Conservation (phyloP, 768 basidiomycete species). For the Lanmaoa pseudosensibilis region DNA sequence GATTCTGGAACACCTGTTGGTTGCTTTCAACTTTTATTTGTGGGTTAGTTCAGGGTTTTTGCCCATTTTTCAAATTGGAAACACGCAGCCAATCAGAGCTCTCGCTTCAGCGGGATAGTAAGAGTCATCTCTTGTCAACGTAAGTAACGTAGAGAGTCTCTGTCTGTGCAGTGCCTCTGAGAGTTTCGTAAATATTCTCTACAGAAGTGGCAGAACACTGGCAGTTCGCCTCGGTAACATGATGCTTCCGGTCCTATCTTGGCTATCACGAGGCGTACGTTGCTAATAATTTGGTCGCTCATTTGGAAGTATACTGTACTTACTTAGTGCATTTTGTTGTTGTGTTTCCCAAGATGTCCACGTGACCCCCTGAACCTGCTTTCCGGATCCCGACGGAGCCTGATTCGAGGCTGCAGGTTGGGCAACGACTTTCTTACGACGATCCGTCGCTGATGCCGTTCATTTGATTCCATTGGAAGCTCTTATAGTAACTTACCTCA, state of each 20-base stretch:
- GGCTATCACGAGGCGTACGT: neutral
- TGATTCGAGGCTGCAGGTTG: neutral
- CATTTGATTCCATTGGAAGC: neutral
- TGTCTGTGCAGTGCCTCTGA: too few relatives aligned
- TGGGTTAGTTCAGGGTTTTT: too few relatives aligned
- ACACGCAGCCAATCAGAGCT: too few relatives aligned
- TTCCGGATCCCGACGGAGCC: constrained; percentile 7
- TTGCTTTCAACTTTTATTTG: too few relatives aligned
- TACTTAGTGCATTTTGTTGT: neutral
- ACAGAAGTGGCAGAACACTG: neutral
- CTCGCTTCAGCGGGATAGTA: too few relatives aligned
- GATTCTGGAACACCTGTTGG: too few relatives aligned
- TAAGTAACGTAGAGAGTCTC: too few relatives aligned
- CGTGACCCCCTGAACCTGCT: neutral
- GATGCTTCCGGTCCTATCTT: neutral
- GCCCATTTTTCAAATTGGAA: too few relatives aligned
- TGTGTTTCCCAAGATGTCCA: neutral
- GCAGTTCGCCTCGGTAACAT: neutral
- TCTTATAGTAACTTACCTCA: constrained; percentile 19
- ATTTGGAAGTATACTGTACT: neutral
- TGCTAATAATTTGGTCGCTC: neutral
- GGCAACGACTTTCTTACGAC: neutral
- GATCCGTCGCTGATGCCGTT: constrained; percentile 6
- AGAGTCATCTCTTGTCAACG: too few relatives aligned
- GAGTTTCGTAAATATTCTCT: constrained; percentile 12